Percentiles rank a stretch among this genome's conserved stretches.
Conservation (phyloP, 2,329 filamentous ascomycete species). For the Colletotrichum cereale region DNA sequence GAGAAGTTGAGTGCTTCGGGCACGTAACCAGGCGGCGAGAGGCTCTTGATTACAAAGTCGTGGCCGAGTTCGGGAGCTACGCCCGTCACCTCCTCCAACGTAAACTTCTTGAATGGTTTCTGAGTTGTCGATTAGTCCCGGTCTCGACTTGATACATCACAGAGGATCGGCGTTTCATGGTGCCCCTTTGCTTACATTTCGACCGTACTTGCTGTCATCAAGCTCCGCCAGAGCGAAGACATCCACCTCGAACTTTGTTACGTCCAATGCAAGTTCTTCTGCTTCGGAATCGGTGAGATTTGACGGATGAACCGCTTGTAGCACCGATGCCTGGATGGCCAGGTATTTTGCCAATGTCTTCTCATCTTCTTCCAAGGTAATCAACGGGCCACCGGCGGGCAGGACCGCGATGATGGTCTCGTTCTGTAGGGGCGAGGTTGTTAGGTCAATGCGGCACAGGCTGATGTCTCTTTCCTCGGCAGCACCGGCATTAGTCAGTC, state of each 20-base stretch:
- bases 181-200: neutral
- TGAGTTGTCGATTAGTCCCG: neutral
- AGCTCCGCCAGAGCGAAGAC: too few relatives aligned
- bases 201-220: neutral
- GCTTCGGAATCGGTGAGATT: neutral
- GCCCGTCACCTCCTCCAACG: constrained; percentile 63
- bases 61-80: constrained; percentile 69
- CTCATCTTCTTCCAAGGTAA: neutral
- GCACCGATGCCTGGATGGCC: neutral
- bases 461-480: neutral
- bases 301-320: neutral
- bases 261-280: constrained; percentile 44
- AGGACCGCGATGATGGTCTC: neutral
- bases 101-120: constrained; percentile 35
- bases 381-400: neutral
- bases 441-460: neutral
- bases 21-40: constrained; percentile 60
- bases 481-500: neutral
- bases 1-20: constrained; percentile 56
- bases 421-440: neutral
- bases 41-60: constrained; percentile 61
- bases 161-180: neutral
- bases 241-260: neutral
- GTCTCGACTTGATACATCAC: neutral
- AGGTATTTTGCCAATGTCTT: neutral